Percentiles rank a stretch among this genome's conserved stretches.
Conservation (phyloP, 176 grass and related monocot genomes). For the Phragmites australis region DNA sequence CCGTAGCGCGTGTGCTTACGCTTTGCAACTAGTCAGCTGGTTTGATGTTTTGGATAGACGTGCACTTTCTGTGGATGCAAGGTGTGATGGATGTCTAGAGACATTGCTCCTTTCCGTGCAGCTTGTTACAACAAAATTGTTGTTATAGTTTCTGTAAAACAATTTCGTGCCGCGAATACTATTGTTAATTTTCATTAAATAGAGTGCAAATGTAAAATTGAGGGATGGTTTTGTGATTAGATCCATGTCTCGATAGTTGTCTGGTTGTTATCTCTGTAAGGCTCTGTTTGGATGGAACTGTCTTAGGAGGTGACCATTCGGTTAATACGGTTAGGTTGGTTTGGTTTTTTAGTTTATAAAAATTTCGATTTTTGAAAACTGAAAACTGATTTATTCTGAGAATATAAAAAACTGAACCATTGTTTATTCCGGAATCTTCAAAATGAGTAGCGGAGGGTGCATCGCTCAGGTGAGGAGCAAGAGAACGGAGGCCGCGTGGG, state of each 20-base stretch:
- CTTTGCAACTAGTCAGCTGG: constrained; percentile 24
- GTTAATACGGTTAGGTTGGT: too few species aligned
- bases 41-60: not conserved
- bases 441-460: too few species aligned
- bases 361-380: too few species aligned
- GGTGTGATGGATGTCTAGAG: not conserved
- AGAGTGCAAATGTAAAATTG: not conserved
- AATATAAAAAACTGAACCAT: too few species aligned
- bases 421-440: too few species aligned
- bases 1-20: not conserved
- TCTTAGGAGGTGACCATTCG: too few species aligned
- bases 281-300: not conserved
- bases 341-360: too few species aligned
- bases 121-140: constrained; percentile 15
- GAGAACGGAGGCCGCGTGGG: too few species aligned
- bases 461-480: too few species aligned
- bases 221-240: not conserved
- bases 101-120: not conserved
- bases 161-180: not conserved
- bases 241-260: not conserved
- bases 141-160: not conserved
- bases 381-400: too few species aligned
- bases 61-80: not conserved
- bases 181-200: not conserved
- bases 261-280: not conserved